phyloP scores from a whole-genome alignment of 306 rosid genomes.

The Glycine soja region DNA sequence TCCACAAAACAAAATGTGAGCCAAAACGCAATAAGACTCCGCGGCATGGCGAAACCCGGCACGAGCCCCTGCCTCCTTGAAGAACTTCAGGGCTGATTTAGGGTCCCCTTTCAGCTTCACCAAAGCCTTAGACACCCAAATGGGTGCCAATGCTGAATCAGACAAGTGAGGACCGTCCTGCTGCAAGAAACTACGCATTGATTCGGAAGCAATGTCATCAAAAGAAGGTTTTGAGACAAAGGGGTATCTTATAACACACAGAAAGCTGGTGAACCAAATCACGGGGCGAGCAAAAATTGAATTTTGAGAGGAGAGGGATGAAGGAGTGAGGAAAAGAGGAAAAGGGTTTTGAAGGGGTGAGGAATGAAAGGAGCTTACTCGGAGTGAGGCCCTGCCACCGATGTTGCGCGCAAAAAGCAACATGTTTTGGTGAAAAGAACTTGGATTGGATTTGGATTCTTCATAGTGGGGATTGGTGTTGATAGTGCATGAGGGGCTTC shows the following conservation, averaged over 20 bases:
- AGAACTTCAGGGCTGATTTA: conserved; percentile 69
- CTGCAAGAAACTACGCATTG: conserved; percentile 57
- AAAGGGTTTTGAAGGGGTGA: background rate
- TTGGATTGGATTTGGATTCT: conserved; percentile 36
- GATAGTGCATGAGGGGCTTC: background rate
- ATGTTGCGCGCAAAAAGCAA: conserved; percentile 64
- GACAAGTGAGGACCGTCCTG: conserved; percentile 58
- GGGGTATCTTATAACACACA: conserved; percentile 68
- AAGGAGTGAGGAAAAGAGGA: conserved; percentile 22
- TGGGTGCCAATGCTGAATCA: conserved; percentile 72
- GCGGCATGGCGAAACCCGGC: conserved; percentile 63
- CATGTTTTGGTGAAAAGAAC: conserved; percentile 52
- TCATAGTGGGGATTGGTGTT: conserved; percentile 1
- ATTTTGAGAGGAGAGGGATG: conserved; percentile 43
- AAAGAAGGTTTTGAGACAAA: conserved; percentile 60
- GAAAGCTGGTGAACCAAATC: conserved; percentile 66
- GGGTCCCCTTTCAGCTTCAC: conserved; percentile 73
- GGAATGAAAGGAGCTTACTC: conserved; percentile 71
- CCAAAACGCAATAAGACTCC: conserved; percentile 78
- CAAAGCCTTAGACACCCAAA: conserved; percentile 70
- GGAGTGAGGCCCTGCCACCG: conserved; percentile 63
- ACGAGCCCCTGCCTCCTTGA: conserved; percentile 62
- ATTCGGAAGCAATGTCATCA: conserved; percentile 50
- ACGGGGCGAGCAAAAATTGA: conserved; percentile 57
- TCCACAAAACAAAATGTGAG: conserved; percentile 74